phyloP scores from a whole-genome alignment of 441 rosid species.

The Sinapis alba region DNA sequence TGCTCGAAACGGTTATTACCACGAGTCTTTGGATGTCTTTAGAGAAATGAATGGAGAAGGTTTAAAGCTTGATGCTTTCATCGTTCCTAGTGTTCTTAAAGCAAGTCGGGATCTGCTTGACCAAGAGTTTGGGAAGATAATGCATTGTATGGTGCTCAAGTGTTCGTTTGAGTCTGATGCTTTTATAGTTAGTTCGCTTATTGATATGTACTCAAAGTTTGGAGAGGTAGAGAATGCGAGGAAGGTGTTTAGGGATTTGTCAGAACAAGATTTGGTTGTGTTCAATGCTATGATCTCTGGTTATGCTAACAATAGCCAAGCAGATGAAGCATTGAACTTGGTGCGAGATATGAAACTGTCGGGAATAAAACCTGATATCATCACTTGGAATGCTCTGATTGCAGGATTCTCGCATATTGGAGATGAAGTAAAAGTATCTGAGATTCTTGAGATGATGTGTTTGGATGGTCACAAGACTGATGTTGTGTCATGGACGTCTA shows the following conservation, averaged over 20 bases:
- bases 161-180: slow-evolving; percentile 52
- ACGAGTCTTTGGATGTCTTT: slow-evolving; percentile 46
- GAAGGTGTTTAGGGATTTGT: slow-evolving; percentile 50
- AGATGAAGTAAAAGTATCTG: slow-evolving; percentile 47
- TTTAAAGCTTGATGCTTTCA: slow-evolving; percentile 49
- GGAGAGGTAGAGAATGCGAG: slow-evolving; percentile 50
- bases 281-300: slow-evolving; percentile 80
- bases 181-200: slow-evolving; percentile 64
- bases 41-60: slow-evolving; percentile 55
- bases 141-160: slow-evolving; percentile 62
- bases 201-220: slow-evolving; percentile 84
- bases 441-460: slow-evolving; percentile 56
- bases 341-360: slow-evolving; percentile 45
- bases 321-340: slow-evolving; percentile 57
- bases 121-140: slow-evolving; percentile 48
- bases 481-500: slow-evolving; percentile 77
- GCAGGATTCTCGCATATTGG: slow-evolving; percentile 69
- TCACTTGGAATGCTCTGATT: slow-evolving; percentile 74
- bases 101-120: slow-evolving; percentile 64
- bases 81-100: slow-evolving; percentile 76
- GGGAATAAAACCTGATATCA: slow-evolving; percentile 57
- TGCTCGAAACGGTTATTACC: slow-evolving; percentile 53
- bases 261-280: slow-evolving; percentile 61
- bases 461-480: slow-evolving; percentile 61
- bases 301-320: slow-evolving; percentile 53